Evolutionary conservation across 345 rosid species (phyloP), one percentile per base, ranked within the genome.

Genomic region (Sisymbrium altissimum): DNA sequence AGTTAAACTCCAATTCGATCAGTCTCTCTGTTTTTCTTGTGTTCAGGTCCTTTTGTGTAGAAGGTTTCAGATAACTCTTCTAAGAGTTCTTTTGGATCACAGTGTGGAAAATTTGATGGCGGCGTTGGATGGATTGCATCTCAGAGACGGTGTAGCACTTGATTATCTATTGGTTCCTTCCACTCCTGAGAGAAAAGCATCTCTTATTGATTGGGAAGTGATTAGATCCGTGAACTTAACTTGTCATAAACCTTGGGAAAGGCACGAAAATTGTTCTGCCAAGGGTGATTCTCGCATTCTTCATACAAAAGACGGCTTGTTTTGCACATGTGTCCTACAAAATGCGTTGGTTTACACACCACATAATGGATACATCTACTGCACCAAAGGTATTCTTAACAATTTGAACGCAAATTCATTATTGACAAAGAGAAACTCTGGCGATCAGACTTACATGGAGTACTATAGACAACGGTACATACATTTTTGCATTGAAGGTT

Each of bases 121-220:
- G 63, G 74, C 66, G 45, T 71, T 84, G 43, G 49, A 72, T 46
- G 78, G 81, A 53, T 40, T 76, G 45, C 76, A 70, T 30, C 57
- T 35, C 3, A 74, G 57, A 57, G 70, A 76, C 32, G 76, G 70
- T 18, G 53, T 55, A 18, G 78, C 70, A 5, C 71, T 86, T 35
- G 96, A 94, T 79, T 94, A 88, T 81, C 77, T 92, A 49, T 74
- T 94, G 46, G 84, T 92, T 36, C 97, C 99, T 36, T 73, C 84
- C 15, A 60, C 59, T 45, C 46, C 48, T 41, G 27, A 27, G 18
- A 27, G 33, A 60, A 64, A 14, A 25, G 45, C 70, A 10, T 71
- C 66, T 35, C 55, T 53, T 32, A 79, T 94, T 45, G 81, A 88
- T 67, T 94, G 98, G 98, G 56, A 6, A 4, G 65, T 84, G 12